Evolutionary conservation across 176 grass and related monocot species (phyloP).

Genomic region (Lolium rigidum): DNA sequence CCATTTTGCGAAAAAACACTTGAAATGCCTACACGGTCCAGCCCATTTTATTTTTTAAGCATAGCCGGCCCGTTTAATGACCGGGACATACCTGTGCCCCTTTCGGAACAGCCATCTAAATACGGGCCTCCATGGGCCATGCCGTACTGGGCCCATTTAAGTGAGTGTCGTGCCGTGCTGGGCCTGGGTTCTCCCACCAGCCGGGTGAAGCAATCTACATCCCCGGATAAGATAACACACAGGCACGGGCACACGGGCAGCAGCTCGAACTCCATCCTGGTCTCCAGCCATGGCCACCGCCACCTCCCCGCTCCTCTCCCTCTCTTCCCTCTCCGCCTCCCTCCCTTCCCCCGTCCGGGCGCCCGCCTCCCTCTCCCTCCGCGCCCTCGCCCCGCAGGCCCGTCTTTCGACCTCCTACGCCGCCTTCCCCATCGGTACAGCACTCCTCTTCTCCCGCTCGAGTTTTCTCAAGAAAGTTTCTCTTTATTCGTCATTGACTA

Average conservation of each 20-base stretch:
- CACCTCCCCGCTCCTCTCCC: conserved; percentile 50
- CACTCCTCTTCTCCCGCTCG: background rate
- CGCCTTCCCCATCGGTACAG: conserved; percentile 43
- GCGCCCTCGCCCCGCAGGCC: conserved; percentile 12
- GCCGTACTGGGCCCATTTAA: no score
- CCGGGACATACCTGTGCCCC: no score
- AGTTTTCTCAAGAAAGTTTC: background rate
- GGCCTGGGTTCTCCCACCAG: background rate
- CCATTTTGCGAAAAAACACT: no score
- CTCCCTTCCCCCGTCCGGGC: conserved; percentile 28
- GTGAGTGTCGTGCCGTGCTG: no score
- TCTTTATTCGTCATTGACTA: background rate
- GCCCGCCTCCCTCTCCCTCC: conserved; percentile 41
- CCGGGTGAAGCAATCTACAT: background rate
- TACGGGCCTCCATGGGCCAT: no score
- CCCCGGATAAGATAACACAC: conserved; percentile 50
- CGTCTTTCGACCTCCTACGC: conserved; percentile 40
- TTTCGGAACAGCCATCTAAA: no score
- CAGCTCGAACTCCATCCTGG: conserved; percentile 7
- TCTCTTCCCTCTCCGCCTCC: conserved; percentile 49
- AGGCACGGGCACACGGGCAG: background rate
- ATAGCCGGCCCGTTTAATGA: no score
- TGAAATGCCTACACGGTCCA: no score
- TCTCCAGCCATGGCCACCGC: conserved; percentile 47
- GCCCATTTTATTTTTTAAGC: no score